Conservation (phyloP, 352 stramenopile species). For the Phytophthora chlamydospora region DNA sequence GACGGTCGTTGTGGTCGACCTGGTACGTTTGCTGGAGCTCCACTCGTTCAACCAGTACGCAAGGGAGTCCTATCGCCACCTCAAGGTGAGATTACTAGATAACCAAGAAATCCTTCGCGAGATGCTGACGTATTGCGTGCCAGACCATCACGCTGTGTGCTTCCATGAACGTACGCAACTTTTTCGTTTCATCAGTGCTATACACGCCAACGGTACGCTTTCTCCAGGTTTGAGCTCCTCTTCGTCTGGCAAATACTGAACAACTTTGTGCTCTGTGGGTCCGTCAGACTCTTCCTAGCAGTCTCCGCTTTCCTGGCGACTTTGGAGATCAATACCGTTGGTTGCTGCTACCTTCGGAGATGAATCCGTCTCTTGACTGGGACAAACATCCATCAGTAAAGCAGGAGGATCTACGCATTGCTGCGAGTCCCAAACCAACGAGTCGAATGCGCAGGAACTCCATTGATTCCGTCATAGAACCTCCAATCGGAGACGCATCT, state of each 20-base stretch:
- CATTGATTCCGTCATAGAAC: constrained; percentile 10
- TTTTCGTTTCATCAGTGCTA: constrained; percentile 58
- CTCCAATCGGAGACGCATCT: not conserved
- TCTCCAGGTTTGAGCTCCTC: not conserved
- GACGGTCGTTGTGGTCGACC: constrained; percentile 73
- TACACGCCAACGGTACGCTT: constrained; percentile 54
- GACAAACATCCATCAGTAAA: constrained; percentile 17
- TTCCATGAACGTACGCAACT: constrained; percentile 69
- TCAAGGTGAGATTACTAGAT: constrained; percentile 48
- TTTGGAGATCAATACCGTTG: constrained; percentile 41
- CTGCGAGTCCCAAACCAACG: constrained; percentile 13
- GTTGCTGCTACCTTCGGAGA: constrained; percentile 31
- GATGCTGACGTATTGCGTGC: not conserved
- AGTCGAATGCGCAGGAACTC: constrained; percentile 9
- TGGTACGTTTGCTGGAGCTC: constrained; percentile 60
- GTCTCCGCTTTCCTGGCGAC: constrained; percentile 39
- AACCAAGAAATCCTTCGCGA: not conserved
- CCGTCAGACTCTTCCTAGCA: constrained; percentile 48
- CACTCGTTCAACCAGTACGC: constrained; percentile 78
- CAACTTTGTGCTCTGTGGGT: too few species aligned
- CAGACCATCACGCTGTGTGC: constrained; percentile 69
- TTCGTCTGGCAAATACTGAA: too few species aligned
- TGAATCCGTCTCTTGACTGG: not conserved
- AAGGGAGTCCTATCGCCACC: constrained; percentile 59
- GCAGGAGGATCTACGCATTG: constrained; percentile 33